Conservation (phyloP, 495 filamentous ascomycete species). For the Astrothelium macrocarpum region DNA sequence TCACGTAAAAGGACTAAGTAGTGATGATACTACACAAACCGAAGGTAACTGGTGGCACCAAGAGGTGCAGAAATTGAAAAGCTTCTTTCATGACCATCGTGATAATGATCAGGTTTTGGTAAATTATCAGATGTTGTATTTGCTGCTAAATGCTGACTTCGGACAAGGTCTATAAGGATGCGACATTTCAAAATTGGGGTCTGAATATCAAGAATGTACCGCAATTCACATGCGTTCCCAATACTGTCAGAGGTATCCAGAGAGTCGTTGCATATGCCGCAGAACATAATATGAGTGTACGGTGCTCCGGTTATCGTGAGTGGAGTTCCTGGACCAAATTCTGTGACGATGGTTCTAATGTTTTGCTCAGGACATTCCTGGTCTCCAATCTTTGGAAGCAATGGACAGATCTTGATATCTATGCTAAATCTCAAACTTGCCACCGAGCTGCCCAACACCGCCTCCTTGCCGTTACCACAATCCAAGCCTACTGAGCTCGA, state of each 20-base stretch:
- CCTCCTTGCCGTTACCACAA: slow-evolving; percentile 26
- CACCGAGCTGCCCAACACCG: slow-evolving; percentile 34
- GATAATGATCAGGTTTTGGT: neutral
- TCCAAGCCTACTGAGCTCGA: slow-evolving; percentile 25
- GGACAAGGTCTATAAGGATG: slow-evolving; percentile 24
- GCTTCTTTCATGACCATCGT: neutral
- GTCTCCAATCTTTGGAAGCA: slow-evolving; percentile 36
- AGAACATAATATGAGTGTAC: slow-evolving; percentile 32
- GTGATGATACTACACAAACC: neutral
- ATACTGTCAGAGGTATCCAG: slow-evolving; percentile 37
- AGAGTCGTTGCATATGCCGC: slow-evolving; percentile 37
- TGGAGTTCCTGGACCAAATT: too few relatives aligned
- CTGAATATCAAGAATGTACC: slow-evolving; percentile 38
- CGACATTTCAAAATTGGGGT: slow-evolving; percentile 44
- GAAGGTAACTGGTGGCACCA: neutral
- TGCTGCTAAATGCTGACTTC: too few relatives aligned
- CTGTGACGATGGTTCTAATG: too few relatives aligned
- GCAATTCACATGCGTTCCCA: slow-evolving; percentile 38
- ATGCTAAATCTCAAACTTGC: slow-evolving; percentile 36
- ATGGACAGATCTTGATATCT: slow-evolving; percentile 44
- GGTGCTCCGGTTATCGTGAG: slow-evolving; percentile 38
- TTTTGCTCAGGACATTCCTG: slow-evolving; percentile 31
- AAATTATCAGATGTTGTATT: too few relatives aligned
- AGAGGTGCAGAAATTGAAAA: neutral
- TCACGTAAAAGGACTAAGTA: neutral